Conservation (phyloP, 2,329 filamentous ascomycete species). For the Trichoderma atroviride region DNA sequence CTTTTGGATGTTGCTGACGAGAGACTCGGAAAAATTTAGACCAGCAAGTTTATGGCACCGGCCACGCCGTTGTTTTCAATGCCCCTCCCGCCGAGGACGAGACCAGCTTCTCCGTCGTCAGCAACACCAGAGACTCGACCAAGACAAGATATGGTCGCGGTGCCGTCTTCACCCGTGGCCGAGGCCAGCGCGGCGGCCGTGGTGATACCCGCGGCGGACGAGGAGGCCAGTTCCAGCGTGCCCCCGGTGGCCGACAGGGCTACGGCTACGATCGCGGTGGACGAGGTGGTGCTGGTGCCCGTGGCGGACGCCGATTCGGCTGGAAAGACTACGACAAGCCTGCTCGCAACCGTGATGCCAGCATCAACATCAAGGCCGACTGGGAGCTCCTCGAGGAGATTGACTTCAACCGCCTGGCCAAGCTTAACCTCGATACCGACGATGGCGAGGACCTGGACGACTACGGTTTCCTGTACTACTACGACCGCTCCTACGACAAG, state of each 20-base stretch:
- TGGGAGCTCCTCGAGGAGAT: slow-evolving; percentile 98
- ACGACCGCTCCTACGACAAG: slow-evolving; percentile 95
- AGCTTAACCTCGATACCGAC: slow-evolving; percentile 93
- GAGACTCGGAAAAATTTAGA: slow-evolving; percentile 54
- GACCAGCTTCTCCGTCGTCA: slow-evolving; percentile 95
- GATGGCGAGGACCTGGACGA: slow-evolving; percentile 93
- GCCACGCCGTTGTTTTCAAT: slow-evolving; percentile 82
- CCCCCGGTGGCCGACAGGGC: slow-evolving; percentile 67
- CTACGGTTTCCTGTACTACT: slow-evolving; percentile 98
- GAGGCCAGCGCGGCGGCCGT: slow-evolving; percentile 74
- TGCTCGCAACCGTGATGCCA: slow-evolving; percentile 91
- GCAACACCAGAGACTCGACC: slow-evolving; percentile 83
- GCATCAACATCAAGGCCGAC: slow-evolving; percentile 92
- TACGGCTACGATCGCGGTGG: slow-evolving; percentile 71
- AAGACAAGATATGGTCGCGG: slow-evolving; percentile 89
- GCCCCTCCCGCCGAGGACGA: slow-evolving; percentile 94
- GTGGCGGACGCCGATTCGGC: slow-evolving; percentile 85
- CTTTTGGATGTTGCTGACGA: not conserved
- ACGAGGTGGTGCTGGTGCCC: slow-evolving; percentile 65
- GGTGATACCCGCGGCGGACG: slow-evolving; percentile 63
- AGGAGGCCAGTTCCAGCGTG: slow-evolving; percentile 67
- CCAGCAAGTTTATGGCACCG: slow-evolving; percentile 95
- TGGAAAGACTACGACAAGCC: slow-evolving; percentile 99
- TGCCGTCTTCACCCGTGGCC: slow-evolving; percentile 84
- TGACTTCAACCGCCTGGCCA: slow-evolving; percentile 91